Base-by-base conservation (phyloP, 768 basidiomycete genomes). In the Ramaria rubella region DNA sequence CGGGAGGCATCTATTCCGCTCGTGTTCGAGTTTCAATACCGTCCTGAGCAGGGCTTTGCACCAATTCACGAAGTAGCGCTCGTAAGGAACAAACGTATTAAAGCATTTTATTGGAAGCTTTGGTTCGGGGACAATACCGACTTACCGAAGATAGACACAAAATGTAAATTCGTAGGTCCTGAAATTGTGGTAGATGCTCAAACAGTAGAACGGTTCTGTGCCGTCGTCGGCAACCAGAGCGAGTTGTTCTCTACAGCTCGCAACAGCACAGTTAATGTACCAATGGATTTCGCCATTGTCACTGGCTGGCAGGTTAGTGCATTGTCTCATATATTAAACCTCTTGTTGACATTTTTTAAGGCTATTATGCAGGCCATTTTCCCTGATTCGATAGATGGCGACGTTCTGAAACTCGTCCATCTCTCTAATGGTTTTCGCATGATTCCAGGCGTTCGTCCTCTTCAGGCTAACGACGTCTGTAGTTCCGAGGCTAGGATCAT, bases 301-400 rank as follows among this genome's bases (percentile, higher is more conserved):
- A 86, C 94, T 38, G 94, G 95, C 45, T 99, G 96, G 96, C 85
- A 95, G 86, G 94, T 93, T 68, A 59, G 51, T 5, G 38, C 23
- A 27, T 42, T n/a, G n/a, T n/a, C 45, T n/a, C n/a, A 5, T 9
- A 8, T 49, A 55, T 40, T 14, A 24, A 17, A 24, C 33, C 53
- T 23, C 26, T 36, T 27, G 31, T 54, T 46, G 26, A 53, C 62
- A n/a, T 33, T 52, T 38, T 58, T 55, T 0, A 62, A 95, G 93
- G 90, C 94, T 19, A 98, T 99, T 72, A 99, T 98, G 88, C 92
- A 90, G 69, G 85, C 94, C 1, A 95, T 98, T 72, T 99, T 99
- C 83, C 96, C 96, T 5, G 68, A 78, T 12, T 72, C 82, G 11
- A 91, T 99, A 67, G 90, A 98, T 61, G 96, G 95, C 1, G 95